Evolutionary conservation across 805 yeast genomes (phyloP), one percentile per base, ranked within the genome.

Genomic region (Metschnikowia cerradonensis): DNA sequence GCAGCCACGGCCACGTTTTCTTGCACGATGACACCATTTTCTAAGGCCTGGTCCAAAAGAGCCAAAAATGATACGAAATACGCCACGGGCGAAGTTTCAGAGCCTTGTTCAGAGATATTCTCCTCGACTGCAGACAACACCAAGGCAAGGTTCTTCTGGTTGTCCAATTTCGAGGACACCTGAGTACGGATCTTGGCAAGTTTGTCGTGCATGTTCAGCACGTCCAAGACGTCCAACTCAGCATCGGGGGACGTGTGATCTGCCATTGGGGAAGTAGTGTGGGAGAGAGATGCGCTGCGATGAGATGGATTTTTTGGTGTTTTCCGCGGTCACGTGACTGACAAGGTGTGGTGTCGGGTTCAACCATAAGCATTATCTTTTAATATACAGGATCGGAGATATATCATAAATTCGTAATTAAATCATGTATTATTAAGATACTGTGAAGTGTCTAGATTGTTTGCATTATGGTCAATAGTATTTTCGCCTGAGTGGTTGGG

Each of bases 121-220:
- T 89, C 96, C 65, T 94, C 99, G 45, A 94, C 91, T 3, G 97
- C 96, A 20, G 86, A 79, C 45, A 94, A 76, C 50, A 92, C 84
- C 26, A 89, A 70, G 7, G 97, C 96, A 55, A 88, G 75, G 63
- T 86, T 90, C 62, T 86, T 87, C 70, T 90, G 97, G 67, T 90
- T 88, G 22, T 86, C 90, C 46, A 91, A 72, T 65, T 89, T 90
- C n/a, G 96, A 89, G 54, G 70, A 77, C 60, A 79, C 70, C 62
- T 90, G 97, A 4, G 73, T 59, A 65, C 96, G 80, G 57, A 91
- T 82, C 63, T 81, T 82, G 52, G 80, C 76, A 40, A 89, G 68
- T 63, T 79, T 85, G 11, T 77, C 81, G 48, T 84, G 87, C 66
- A 87, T 69, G 58, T 79, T 86, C 56, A 82, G 63, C 41, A 58